Conservation (phyloP, 352 stramenopile genomes). For the Phytophthora sansomeana region DNA sequence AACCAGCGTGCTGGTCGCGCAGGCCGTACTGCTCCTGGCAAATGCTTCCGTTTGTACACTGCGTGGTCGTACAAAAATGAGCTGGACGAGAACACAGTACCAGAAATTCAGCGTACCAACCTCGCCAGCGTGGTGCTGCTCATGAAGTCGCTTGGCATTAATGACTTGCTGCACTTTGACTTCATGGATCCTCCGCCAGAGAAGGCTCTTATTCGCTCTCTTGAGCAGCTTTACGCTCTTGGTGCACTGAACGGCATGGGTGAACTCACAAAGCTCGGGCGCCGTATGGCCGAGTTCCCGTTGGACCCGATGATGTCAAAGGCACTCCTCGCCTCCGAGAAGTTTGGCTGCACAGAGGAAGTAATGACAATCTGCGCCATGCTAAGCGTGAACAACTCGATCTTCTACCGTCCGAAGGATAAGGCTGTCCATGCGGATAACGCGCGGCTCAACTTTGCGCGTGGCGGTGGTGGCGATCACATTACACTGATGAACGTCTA, state of each 20-base stretch:
- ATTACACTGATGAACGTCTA: slow-evolving; percentile 98
- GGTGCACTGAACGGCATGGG: slow-evolving; percentile 98
- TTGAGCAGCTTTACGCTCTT: slow-evolving; percentile 99
- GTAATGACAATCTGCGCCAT: slow-evolving; percentile 98
- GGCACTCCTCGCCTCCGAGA: slow-evolving; percentile 90
- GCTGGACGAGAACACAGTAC: slow-evolving; percentile 98
- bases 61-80: slow-evolving; percentile 99
- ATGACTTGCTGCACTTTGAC: slow-evolving; percentile 99
- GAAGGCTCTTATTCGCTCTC: slow-evolving; percentile 97
- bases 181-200: slow-evolving; percentile 99
- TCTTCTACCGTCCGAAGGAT: slow-evolving; percentile 99
- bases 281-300: slow-evolving; percentile 97
- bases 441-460: slow-evolving; percentile 97
- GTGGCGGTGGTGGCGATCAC: slow-evolving; percentile 97
- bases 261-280: slow-evolving; percentile 97
- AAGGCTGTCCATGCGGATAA: slow-evolving; percentile 99
- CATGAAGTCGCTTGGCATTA: slow-evolving; percentile 99
- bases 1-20: slow-evolving; percentile 97
- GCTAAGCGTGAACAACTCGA: slow-evolving; percentile 97
- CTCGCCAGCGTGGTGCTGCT: slow-evolving; percentile 98
- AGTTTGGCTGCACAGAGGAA: slow-evolving; percentile 93
- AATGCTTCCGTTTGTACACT: slow-evolving; percentile 99
- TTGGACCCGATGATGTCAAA: slow-evolving; percentile 97
- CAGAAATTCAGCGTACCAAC: slow-evolving; percentile 97
- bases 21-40: slow-evolving; percentile 97